Evolutionary conservation across 1,284 basidiomycete species (phyloP), one percentile per base, ranked within the genome.

Genomic region (Apiotrichum gamsii): DNA sequence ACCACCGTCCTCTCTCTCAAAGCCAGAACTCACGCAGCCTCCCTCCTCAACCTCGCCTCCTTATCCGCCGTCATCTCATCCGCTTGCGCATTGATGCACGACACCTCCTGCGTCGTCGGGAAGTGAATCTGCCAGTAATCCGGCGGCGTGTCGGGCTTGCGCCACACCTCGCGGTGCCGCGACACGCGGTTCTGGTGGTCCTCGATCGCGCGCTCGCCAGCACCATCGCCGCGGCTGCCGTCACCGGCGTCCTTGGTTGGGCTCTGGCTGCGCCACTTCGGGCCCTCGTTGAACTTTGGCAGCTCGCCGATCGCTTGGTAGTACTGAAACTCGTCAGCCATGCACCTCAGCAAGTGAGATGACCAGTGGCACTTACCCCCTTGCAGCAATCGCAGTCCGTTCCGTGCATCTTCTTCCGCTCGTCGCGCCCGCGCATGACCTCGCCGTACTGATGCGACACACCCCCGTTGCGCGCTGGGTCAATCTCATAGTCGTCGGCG

Each of bases 311-410:
- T 70, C 0, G 81, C 82, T 51, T 81, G 77, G 62, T 90, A 93
- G 62, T 90, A 93, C 88, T 91, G 51, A 1, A 28, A n/a, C 11
- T 28, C 10, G 35, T 51, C 15, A 47, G 30, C 15, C 21, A 9
- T 31, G 11, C 28, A 28, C 8, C 29, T 18, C 25, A 28, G 25
- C n/a, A n/a, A n/a, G n/a, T n/a, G n/a, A n/a, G n/a, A n/a, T n/a
- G n/a, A n/a, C 30, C 39, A 20, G 28, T n/a, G 24, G 16, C 31
- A 75, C 82, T 56, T 61, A 89, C 90, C 41, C 83, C 85, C 35
- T 76, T 78, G 67, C 90, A 95, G 52, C 83, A 85, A 59, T 87
- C 85, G 67, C 90, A 95, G 56, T 89, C 87, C 1, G 76, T 81
- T 5, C 79, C 90, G 40, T 84, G 77, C 77, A 94, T 78, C 50